A percentile compares a stretch with the other conserved stretches of the same genome.
These are phyloP conservation scores for Fusarium clavum DNA, from an alignment of 2,329 filamentous ascomycete species.

Conservation along the genomic window DNA sequence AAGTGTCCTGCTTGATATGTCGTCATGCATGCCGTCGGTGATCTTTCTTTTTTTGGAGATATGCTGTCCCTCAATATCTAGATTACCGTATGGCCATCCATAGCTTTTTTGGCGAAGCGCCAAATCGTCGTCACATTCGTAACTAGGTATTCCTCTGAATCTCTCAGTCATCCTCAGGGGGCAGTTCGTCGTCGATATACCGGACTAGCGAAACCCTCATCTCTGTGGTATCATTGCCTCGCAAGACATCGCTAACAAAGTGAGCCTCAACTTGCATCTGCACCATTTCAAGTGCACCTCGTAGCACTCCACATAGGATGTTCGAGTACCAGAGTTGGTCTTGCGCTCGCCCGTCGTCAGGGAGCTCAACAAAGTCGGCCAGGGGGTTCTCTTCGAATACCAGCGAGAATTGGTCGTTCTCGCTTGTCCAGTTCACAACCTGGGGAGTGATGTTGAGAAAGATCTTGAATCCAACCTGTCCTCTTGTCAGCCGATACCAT, in stretches of 20 bases:
- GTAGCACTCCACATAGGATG: constrained; percentile 91
- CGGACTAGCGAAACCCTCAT: constrained; percentile 93
- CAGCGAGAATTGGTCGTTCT: constrained; percentile 96
- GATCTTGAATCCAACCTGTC: constrained; percentile 97
- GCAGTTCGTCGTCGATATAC: constrained; percentile 98
- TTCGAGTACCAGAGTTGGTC: constrained; percentile 99
- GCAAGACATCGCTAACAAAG: constrained; percentile 92
- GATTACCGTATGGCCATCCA: constrained; percentile 3
- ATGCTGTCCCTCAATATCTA: constrained; percentile 4
- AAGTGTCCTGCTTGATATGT: constrained; percentile 9
- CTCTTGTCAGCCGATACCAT: constrained; percentile 32
- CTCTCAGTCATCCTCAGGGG: constrained; percentile 88
- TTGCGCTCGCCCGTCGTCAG: constrained; percentile 94
- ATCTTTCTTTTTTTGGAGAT: background rate
- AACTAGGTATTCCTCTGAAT: background rate
- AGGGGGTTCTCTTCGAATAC: constrained; percentile 97
- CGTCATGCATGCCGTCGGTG: constrained; percentile 7
- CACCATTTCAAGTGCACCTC: constrained; percentile 96
- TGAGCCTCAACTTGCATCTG: constrained; percentile 99
- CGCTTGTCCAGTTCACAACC: constrained; percentile 94
- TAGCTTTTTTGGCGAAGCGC: background rate
- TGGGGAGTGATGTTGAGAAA: constrained; percentile 96
- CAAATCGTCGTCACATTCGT: constrained; percentile 18
- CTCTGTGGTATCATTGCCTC: constrained; percentile 95
- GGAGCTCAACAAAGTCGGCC: constrained; percentile 96